Base-by-base conservation (phyloP, 225 moss, liverwort and hornwort genomes). In the Polytrichum commune region DNA sequence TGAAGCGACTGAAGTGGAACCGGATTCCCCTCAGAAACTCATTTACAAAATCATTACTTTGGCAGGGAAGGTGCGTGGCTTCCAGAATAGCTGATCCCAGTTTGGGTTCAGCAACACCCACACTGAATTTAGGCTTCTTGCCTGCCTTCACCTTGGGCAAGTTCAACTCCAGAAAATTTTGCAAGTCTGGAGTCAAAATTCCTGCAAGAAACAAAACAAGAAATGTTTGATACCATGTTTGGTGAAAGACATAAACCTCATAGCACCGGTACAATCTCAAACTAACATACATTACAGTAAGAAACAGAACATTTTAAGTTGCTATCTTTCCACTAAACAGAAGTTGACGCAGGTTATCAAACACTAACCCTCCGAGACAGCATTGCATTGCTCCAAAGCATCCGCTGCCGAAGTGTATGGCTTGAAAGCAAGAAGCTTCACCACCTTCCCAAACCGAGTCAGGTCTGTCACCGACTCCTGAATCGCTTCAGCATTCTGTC, bases 21-120 rank as follows among this genome's bases (percentile, higher is more conserved):
- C 96, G 89, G 65, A 92, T 81, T 71, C 96, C 96, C 62, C 96
- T 86, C 1, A 97, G 77, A 30, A 97, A 89, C 78, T 97, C 96
- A 76, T 90, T 79, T 0, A 97, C 88, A 28, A 83, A 92, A 38
- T 92, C 89, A 65, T 97, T 97, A 61, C 93, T 89, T 63, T 92
- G 89, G 73, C 96, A 97, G 27, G 96, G 92, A 66, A 97, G 74
- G 28, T 88, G 83, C 7, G 92, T 92, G 22, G 92, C 69, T 79
- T 97, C 96, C 67, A 91, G 74, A 64, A 97, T 83, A 26, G 93
- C 92, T 60, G 96, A 93, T 10, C 96, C 96, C 46, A 97, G 53
- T 61, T 97, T 97, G 0, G 96, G 87, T 71, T 97, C 96, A 3
- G 96, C 86, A 55, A 97, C 76, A 53, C 96, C 96, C 60, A 97